phyloP scores from a whole-genome alignment of 176 grass and related monocot genomes.

The Oryza longistaminata region DNA sequence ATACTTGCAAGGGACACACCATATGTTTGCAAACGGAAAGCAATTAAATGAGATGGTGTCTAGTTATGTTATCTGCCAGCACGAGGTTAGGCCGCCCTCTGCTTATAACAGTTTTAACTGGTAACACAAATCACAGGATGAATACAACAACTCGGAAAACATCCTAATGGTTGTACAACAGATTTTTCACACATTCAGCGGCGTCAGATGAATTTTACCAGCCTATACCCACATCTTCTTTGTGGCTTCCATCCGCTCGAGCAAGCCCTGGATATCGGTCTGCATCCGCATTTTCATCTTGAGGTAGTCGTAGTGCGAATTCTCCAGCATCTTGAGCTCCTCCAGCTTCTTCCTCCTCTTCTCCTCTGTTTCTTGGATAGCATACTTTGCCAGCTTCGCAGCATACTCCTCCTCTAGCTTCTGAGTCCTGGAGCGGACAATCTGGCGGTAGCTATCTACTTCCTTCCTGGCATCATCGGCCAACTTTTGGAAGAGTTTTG shows the following conservation, averaged over 20 bases:
- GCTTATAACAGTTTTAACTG: constrained; percentile 31
- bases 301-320: constrained; percentile 84
- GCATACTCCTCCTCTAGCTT: constrained; percentile 91
- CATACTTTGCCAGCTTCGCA: constrained; percentile 59
- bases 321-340: constrained; percentile 87
- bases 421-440: constrained; percentile 59
- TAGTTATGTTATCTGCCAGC: constrained; percentile 29
- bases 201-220: background rate
- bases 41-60: constrained; percentile 29
- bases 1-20: constrained; percentile 12
- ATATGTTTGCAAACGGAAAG: constrained; percentile 27
- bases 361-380: constrained; percentile 80
- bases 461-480: constrained; percentile 85
- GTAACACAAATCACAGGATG: constrained; percentile 34
- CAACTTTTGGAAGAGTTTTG: constrained; percentile 93
- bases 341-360: constrained; percentile 90
- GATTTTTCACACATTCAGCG: constrained; percentile 26
- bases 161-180: constrained; percentile 36
- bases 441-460: constrained; percentile 75
- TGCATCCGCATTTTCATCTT: constrained; percentile 99
- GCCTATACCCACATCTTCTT: constrained; percentile 96
- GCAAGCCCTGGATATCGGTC: constrained; percentile 90
- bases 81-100: constrained; percentile 38
- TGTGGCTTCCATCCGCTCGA: constrained; percentile 97
- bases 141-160: constrained; percentile 42